These are phyloP conservation scores for Rhizopus sp. DNA, from an alignment of 371 early-diverging fungal species.

Conservation along the genomic window DNA sequence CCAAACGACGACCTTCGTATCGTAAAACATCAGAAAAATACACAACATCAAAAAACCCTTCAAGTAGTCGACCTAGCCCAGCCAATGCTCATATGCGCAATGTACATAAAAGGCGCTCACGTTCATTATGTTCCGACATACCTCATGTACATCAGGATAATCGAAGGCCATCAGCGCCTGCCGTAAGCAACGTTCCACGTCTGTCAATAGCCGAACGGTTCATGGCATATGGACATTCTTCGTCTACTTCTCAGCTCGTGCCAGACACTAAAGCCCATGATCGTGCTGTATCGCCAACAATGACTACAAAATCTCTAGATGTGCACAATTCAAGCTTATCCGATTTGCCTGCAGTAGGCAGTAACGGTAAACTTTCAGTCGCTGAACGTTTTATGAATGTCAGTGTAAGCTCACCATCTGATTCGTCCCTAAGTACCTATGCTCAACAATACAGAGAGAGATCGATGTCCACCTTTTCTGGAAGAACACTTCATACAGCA, in stretches of 20 bases:
- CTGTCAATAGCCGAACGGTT: constrained; percentile 22
- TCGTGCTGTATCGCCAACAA: constrained; percentile 2
- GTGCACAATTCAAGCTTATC: constrained; percentile 3
- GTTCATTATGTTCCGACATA: constrained; percentile 3
- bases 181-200: constrained; percentile 16
- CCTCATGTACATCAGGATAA: constrained; percentile 2
- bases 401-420: constrained; percentile 8
- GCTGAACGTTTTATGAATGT: constrained; percentile 42
- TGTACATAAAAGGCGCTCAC: constrained; percentile 2
- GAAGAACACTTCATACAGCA: constrained; percentile 4
- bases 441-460: constrained; percentile 14
- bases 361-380: constrained; percentile 19
- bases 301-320: not conserved
- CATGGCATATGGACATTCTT: constrained; percentile 8
- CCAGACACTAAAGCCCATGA: not conserved
- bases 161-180: constrained; percentile 20
- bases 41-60: not conserved
- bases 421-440: constrained; percentile 7
- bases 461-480: constrained; percentile 17
- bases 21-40: not conserved
- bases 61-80: not conserved
- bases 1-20: constrained; percentile 3
- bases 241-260: not conserved
- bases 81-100: not conserved
- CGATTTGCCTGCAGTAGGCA: constrained; percentile 1